Base-by-base conservation (phyloP, 305 asterid species). In the Nicotiana rustica region DNA sequence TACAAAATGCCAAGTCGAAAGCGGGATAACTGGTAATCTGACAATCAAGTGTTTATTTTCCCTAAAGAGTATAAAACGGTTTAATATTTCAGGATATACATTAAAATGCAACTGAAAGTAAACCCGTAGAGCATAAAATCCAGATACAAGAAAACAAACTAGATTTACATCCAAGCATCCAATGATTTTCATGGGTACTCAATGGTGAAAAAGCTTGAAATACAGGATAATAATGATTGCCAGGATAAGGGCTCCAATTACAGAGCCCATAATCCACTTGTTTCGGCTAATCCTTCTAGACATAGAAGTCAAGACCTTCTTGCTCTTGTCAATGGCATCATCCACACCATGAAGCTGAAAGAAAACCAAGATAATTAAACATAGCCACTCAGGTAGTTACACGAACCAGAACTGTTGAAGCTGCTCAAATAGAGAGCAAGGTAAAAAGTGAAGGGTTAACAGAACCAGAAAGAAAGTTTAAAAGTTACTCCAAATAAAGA, bases 321-420 rank as follows among this genome's bases (percentile, higher is more conserved):
- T 95, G 85, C 97, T 92, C 86, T 90, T 94, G 80, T 91, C 98
- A 70, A 95, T 94, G 83, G 92, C 97, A 49, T 91, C 94, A 86
- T 95, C 99, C 35, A 95, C 98, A 67, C 94, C 98, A 19, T 91
- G 94, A 82, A 95, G 93, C 99, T 95, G 92, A 91, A 90, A 84
- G 57, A 38, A 6, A 14, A 77, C 52, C 3, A 35, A 49, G 36
- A 67, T 14, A n/a, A 3, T 4, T 59, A 21, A 67, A 18, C 70
- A 70, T 38, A 18, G 35, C 80, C 33, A 13, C 15, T 21, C 25
- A 4, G 25, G 7, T 31, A 73, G 64, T 44, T n/a, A 25, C 8
- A 73, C 64, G 14, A 25, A 49, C 36, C 79, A 14, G 62, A 21
- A 73, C 17, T 52, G 80, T 49, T 14, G 65, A 52, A 52, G 14